These are phyloP conservation scores for Leucogyrophana mollusca DNA, from an alignment of 768 basidiomycete genomes.

Conservation along the genomic window DNA sequence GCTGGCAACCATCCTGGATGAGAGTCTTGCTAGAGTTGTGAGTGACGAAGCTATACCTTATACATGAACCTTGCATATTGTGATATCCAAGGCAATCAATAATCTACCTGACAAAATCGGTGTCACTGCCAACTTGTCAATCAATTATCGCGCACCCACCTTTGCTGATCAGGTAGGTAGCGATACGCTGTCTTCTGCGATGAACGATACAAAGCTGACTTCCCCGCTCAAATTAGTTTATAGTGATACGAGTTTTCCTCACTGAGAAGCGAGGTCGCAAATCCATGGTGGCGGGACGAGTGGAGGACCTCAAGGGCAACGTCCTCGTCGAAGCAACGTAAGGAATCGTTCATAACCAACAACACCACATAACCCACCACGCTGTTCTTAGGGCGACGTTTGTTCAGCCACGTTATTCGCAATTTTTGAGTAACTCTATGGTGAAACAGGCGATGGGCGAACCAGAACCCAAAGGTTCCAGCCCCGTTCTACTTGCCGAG, in stretches of 20 bases:
- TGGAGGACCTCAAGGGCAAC: constrained; percentile 83
- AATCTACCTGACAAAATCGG: constrained; percentile 89
- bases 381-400: constrained; percentile 61
- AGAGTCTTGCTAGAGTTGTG: constrained; percentile 79
- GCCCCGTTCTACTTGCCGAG: constrained; percentile 25
- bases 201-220: no score
- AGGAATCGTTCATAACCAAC: constrained; percentile 28
- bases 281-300: constrained; percentile 60
- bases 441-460: constrained; percentile 69
- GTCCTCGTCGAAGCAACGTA: constrained; percentile 81
- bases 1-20: constrained; percentile 87
- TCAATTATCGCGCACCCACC: constrained; percentile 87
- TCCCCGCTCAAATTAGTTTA: no score
- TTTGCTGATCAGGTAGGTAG: constrained; percentile 76
- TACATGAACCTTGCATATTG: background rate
- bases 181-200: constrained; percentile 1
- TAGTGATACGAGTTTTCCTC: constrained; percentile 74
- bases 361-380: background rate
- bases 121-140: constrained; percentile 82
- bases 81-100: constrained; percentile 61
- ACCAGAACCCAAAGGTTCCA: constrained; percentile 30
- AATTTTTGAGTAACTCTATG: constrained; percentile 60
- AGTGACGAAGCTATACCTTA: constrained; percentile 23
- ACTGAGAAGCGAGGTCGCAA: constrained; percentile 77
- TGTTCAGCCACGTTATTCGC: constrained; percentile 87